Evolutionary conservation across 73 alveolate genomes (phyloP).

Genomic region (Paramecium bursaria): DNA sequence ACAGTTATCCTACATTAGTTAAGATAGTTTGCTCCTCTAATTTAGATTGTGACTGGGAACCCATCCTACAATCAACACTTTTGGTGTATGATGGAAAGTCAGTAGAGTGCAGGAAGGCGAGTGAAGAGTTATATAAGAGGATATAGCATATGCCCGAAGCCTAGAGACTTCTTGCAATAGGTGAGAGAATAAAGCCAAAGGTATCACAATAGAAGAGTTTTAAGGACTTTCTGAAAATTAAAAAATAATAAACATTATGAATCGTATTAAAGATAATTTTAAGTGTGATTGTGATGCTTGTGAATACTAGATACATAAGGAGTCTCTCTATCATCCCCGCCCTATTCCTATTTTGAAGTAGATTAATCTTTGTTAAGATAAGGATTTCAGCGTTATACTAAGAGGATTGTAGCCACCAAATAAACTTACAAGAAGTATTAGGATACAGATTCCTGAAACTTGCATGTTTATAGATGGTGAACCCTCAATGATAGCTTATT

Average conservation of each 20-base stretch:
- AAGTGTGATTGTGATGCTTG: slow-evolving; percentile 59
- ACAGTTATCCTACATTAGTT: slow-evolving; percentile 44
- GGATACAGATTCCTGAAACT: slow-evolving; percentile 47
- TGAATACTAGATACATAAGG: neutral
- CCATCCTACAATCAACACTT: neutral
- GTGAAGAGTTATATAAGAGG: slow-evolving; percentile 33
- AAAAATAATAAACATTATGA: too few relatives aligned
- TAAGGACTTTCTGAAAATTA: too few relatives aligned
- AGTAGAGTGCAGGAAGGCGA: slow-evolving; percentile 51
- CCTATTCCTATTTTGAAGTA: neutral
- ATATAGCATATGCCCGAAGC: too few relatives aligned
- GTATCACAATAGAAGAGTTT: too few relatives aligned
- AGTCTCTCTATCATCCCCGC: neutral
- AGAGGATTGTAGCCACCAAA: slow-evolving; percentile 34
- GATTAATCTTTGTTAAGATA: slow-evolving; percentile 2
- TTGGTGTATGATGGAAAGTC: slow-evolving; percentile 33
- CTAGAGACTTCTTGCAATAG: too few relatives aligned
- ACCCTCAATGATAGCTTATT: slow-evolving; percentile 6
- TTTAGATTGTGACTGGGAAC: slow-evolving; percentile 53
- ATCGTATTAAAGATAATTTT: slow-evolving; percentile 50
- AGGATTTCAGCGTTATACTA: slow-evolving; percentile 29
- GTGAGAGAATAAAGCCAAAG: too few relatives aligned
- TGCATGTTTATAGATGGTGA: slow-evolving; percentile 40
- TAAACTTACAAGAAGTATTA: slow-evolving; percentile 53
- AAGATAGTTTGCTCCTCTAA: slow-evolving; percentile 30